Percentiles rank a stretch among this genome's conserved stretches.
phyloP scores from a whole-genome alignment of 2,329 filamentous ascomycete species.

The Mollisiaceae sp. region DNA sequence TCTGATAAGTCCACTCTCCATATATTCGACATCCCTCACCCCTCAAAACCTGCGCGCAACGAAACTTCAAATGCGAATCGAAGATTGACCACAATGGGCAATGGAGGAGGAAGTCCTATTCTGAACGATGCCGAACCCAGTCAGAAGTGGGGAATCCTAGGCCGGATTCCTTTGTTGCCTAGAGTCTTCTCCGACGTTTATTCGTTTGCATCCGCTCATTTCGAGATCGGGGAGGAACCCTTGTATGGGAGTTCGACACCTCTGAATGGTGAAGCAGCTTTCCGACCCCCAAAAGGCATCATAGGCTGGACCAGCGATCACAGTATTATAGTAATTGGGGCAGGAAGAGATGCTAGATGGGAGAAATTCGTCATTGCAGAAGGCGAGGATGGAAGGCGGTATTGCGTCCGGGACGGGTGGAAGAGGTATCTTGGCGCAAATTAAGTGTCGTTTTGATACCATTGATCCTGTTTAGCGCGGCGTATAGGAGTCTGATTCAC shows the following conservation, averaged over 20 bases:
- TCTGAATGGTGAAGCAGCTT: slow-evolving; percentile 47
- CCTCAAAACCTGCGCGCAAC: slow-evolving; percentile 47
- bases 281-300: slow-evolving; percentile 75
- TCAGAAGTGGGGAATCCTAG: slow-evolving; percentile 85
- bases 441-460: slow-evolving; percentile 26
- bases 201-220: slow-evolving; percentile 79
- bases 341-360: slow-evolving; percentile 82
- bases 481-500: slow-evolving; percentile 20
- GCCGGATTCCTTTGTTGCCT: slow-evolving; percentile 83
- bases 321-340: slow-evolving; percentile 76
- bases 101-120: slow-evolving; percentile 40
- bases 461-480: slow-evolving; percentile 34
- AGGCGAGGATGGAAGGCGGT: slow-evolving; percentile 68
- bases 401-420: slow-evolving; percentile 77
- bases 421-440: slow-evolving; percentile 70
- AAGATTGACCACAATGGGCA: slow-evolving; percentile 40
- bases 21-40: slow-evolving; percentile 82
- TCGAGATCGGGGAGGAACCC: slow-evolving; percentile 81
- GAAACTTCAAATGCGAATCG: slow-evolving; percentile 43
- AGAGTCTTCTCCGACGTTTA: slow-evolving; percentile 89
- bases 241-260: slow-evolving; percentile 63
- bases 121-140: slow-evolving; percentile 54
- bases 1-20: slow-evolving; percentile 97
- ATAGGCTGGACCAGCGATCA: slow-evolving; percentile 83
- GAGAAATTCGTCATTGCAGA: slow-evolving; percentile 82